Evolutionary conservation across 2,329 filamentous ascomycete species (phyloP).

Genomic region (Teratosphaeria zuluensis): DNA sequence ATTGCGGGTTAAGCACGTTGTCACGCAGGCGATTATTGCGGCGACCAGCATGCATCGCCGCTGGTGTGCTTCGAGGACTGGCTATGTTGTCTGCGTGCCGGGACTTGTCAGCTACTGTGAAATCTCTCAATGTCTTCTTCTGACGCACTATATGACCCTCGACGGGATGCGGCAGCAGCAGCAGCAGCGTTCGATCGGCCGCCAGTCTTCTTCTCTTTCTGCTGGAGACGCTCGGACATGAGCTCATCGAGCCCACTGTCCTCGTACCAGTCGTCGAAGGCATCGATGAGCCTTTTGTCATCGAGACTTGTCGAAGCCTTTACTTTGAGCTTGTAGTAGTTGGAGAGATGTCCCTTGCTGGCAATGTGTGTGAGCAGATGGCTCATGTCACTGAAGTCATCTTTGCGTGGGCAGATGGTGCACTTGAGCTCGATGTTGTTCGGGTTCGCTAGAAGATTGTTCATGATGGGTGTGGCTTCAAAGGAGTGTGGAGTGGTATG

Average conservation of each 20-base stretch:
- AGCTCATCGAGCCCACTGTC: constrained; percentile 60
- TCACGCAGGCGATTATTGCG: constrained; percentile 13
- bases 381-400: constrained; percentile 79
- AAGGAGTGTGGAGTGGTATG: background rate
- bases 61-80: constrained; percentile 17
- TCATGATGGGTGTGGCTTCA: constrained; percentile 5
- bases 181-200: background rate
- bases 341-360: constrained; percentile 83
- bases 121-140: background rate
- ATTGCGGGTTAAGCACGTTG: constrained; percentile 23
- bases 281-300: constrained; percentile 53
- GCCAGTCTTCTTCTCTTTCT: constrained; percentile 54
- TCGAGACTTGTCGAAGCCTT: constrained; percentile 48
- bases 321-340: constrained; percentile 73
- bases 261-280: constrained; percentile 72
- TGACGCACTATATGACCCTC: constrained; percentile 10
- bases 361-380: constrained; percentile 86
- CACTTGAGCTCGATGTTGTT: constrained; percentile 36
- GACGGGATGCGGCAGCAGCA: constrained; percentile 5
- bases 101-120: background rate
- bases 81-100: constrained; percentile 2
- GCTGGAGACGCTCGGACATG: constrained; percentile 66
- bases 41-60: constrained; percentile 1
- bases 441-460: background rate
- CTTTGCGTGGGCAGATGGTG: constrained; percentile 70